These are phyloP conservation scores for Ceratobasidium sp. DNA, from an alignment of 1,284 basidiomycete species.

Conservation along the genomic window DNA sequence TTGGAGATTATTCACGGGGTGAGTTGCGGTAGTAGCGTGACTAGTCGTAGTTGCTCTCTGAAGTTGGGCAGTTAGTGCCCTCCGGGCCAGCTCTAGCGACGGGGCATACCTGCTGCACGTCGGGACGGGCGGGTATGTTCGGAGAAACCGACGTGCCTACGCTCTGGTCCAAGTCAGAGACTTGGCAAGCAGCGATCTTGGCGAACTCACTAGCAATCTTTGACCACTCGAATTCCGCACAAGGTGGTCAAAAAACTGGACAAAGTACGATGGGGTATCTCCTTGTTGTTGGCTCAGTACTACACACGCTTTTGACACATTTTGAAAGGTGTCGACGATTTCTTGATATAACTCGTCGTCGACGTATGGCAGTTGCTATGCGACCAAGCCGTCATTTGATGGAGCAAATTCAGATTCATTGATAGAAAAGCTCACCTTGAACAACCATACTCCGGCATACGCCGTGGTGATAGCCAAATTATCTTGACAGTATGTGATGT, in stretches of 20 bases:
- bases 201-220: neutral
- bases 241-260: slow-evolving; percentile 37
- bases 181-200: too few relatives aligned
- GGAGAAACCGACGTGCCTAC: too few relatives aligned
- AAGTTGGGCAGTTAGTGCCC: neutral
- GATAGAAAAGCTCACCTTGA: slow-evolving; percentile 5
- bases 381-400: neutral
- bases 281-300: slow-evolving; percentile 17
- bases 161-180: neutral
- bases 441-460: slow-evolving; percentile 33
- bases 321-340: slow-evolving; percentile 6
- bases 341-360: slow-evolving; percentile 25
- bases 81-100: neutral
- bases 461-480: slow-evolving; percentile 5
- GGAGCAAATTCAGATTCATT: neutral
- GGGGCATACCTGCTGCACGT: neutral
- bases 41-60: neutral
- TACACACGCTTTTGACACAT: slow-evolving; percentile 3
- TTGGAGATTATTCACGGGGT: neutral
- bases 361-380: slow-evolving; percentile 32
- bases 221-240: slow-evolving; percentile 13
- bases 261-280: slow-evolving; percentile 32
- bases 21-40: neutral
- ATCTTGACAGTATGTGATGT: slow-evolving; percentile 30
- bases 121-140: neutral